These are phyloP conservation scores for Papiliotrema fonsecae DNA, from an alignment of 1,284 basidiomycete genomes.

Conservation along the genomic window DNA sequence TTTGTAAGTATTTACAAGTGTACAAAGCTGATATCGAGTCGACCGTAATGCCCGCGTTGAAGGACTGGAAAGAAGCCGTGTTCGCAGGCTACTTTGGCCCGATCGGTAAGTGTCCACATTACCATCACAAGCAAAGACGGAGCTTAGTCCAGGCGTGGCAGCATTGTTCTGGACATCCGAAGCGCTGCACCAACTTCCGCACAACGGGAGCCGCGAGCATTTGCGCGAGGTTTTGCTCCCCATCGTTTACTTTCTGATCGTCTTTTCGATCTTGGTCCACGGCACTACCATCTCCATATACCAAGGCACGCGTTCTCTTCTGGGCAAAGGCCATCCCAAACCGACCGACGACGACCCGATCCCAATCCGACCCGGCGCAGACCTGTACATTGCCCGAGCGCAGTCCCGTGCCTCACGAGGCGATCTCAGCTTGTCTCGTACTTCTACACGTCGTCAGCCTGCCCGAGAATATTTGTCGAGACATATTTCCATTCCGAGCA, in stretches of 20 bases:
- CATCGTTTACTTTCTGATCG: slow-evolving; percentile 51
- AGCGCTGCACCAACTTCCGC: slow-evolving; percentile 41
- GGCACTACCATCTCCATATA: slow-evolving; percentile 35
- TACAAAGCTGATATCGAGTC: not conserved
- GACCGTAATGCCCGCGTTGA: slow-evolving; percentile 21
- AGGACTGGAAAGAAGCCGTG: slow-evolving; percentile 33
- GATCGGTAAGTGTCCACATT: slow-evolving; percentile 49
- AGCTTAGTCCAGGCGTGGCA: not conserved
- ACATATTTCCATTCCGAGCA: slow-evolving; percentile 1
- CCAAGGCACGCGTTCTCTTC: slow-evolving; percentile 11
- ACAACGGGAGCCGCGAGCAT: slow-evolving; percentile 39
- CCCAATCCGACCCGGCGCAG: slow-evolving; percentile 5
- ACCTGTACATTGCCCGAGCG: not conserved
- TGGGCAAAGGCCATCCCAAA: not conserved
- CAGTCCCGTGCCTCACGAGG: not conserved
- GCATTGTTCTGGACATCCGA: not conserved
- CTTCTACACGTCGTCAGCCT: not conserved
- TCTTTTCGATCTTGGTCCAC: slow-evolving; percentile 49
- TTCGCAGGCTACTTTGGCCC: slow-evolving; percentile 44
- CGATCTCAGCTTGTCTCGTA: not conserved
- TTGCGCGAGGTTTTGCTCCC: slow-evolving; percentile 46
- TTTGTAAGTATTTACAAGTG: slow-evolving; percentile 46
- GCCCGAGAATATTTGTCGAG: slow-evolving; percentile 2
- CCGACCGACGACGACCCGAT: not conserved
- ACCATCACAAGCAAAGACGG: slow-evolving; percentile 14